phyloP scores from a whole-genome alignment of 345 rosid genomes.

The Aegle marmelos region DNA sequence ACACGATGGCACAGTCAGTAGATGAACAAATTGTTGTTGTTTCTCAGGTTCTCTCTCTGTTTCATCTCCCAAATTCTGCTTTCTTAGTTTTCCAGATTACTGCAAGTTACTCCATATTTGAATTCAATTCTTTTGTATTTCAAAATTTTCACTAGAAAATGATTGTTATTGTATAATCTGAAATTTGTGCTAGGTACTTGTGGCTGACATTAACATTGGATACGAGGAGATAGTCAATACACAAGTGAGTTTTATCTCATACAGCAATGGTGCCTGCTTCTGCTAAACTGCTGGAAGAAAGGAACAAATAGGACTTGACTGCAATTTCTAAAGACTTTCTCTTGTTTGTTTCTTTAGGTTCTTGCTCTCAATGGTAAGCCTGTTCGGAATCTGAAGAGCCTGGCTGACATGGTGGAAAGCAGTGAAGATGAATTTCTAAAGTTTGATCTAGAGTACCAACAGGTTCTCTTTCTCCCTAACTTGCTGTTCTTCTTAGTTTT shows the following conservation, averaged over 20 bases:
- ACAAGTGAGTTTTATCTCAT: slow-evolving; percentile 46
- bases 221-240: slow-evolving; percentile 93
- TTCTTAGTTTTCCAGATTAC: neutral
- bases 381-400: slow-evolving; percentile 73
- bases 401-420: slow-evolving; percentile 81
- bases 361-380: slow-evolving; percentile 81
- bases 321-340: slow-evolving; percentile 4
- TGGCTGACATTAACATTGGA: slow-evolving; percentile 89
- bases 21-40: slow-evolving; percentile 90
- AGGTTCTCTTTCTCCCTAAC: slow-evolving; percentile 38
- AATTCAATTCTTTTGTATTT: neutral
- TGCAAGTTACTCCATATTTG: neutral
- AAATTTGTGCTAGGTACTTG: slow-evolving; percentile 64
- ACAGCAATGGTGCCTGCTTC: neutral
- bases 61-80: neutral
- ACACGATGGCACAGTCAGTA: slow-evolving; percentile 78
- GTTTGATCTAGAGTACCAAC: slow-evolving; percentile 84
- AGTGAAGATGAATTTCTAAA: slow-evolving; percentile 72
- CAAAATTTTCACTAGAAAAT: neutral
- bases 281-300: slow-evolving; percentile 1
- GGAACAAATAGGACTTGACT: neutral
- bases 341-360: slow-evolving; percentile 46
- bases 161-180: neutral
- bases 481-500: neutral
- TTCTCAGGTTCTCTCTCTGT: slow-evolving; percentile 59